Base-by-base conservation (phyloP, 768 basidiomycete species). In the Dioszegia hungarica region DNA sequence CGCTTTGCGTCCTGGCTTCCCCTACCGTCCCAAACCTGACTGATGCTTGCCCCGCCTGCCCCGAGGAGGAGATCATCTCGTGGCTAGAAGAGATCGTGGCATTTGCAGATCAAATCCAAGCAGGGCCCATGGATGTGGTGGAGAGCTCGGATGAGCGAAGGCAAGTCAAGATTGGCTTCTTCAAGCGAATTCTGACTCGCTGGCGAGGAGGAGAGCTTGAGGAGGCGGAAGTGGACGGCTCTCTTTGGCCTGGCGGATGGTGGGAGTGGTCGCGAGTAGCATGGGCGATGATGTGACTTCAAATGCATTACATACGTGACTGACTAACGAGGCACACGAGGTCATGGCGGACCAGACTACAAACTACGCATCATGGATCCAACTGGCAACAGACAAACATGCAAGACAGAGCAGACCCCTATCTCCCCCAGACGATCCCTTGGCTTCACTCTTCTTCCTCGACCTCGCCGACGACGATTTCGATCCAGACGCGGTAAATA, bases 171-270 rank as follows among this genome's bases (percentile, higher is more conserved):
- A 12, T 63, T n/a, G 33, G 17, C 6, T 59, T 58, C 57, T 63
- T 63, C 29, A n/a, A 39, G 31, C 49, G 31, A 33, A 27, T 55
- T 15, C n/a, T 63, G 38, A 17, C 9, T 0, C 20, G 46, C 1
- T 59, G 57, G 61, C n/a, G 10, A 15, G 47, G 44, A 10, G 4
- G 19, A 36, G 17, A 20, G 5, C 31, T 41, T 29, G 28, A 45
- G 15, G 28, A 41, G 10, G 22, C 20, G 0, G 37, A 31, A 27
- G 29, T 40, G 37, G 52, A 58, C 43, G 61, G 52, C 2, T 39
- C 28, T 15, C 33, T 20, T 11, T 62, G 61, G 61, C 31, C 48
- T n/a, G 46, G 43, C 28, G 61, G 61, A 6, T 62, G 61, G 61
- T 49, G 53, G 22, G 29, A 41, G 28, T 54, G 33, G 34, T 38